A percentile compares a stretch with the other conserved stretches of the same genome.
Conservation (phyloP, 805 yeast species). For the Nakazawaea laoshanensis region DNA sequence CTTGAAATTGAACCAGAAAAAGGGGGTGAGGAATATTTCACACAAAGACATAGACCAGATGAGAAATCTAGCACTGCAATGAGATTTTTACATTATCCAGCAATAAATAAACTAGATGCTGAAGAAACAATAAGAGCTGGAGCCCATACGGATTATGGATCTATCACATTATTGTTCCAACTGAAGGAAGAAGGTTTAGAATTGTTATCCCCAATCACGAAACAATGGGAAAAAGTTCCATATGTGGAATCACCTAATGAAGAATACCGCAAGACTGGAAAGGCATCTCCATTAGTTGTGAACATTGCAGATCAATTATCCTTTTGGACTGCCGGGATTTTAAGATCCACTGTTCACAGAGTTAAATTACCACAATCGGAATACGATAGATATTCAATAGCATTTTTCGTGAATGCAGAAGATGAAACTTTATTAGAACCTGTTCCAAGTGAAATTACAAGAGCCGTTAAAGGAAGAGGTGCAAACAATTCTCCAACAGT, state of each 20-base stretch:
- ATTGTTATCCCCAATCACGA: constrained; percentile 35
- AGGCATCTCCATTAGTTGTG: constrained; percentile 57
- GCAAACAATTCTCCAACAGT: constrained; percentile 21
- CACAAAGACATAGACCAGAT: constrained; percentile 40
- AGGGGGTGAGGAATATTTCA: constrained; percentile 50
- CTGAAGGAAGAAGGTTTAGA: constrained; percentile 56
- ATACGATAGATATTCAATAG: constrained; percentile 52
- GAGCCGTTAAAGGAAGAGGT: constrained; percentile 5
- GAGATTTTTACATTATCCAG: constrained; percentile 33
- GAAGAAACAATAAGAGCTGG: constrained; percentile 57
- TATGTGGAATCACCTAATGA: constrained; percentile 38
- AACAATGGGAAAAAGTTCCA: constrained; percentile 53
- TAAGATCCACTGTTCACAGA: constrained; percentile 57
- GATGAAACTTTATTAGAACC: constrained; percentile 48
- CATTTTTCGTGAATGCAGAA: constrained; percentile 61
- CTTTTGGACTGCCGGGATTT: constrained; percentile 61
- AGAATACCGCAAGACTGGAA: constrained; percentile 16
- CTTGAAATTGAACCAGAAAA: constrained; percentile 42
- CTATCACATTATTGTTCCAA: constrained; percentile 57
- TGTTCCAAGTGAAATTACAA: constrained; percentile 40
- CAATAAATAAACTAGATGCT: constrained; percentile 29
- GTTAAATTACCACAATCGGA: constrained; percentile 32
- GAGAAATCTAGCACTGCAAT: constrained; percentile 51
- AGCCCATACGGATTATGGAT: constrained; percentile 70
- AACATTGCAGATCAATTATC: constrained; percentile 61